A percentile compares a stretch with the other conserved stretches of the same genome.
These are phyloP conservation scores for Starmerella roubikii DNA, from an alignment of 805 yeast genomes.

Conservation along the genomic window DNA sequence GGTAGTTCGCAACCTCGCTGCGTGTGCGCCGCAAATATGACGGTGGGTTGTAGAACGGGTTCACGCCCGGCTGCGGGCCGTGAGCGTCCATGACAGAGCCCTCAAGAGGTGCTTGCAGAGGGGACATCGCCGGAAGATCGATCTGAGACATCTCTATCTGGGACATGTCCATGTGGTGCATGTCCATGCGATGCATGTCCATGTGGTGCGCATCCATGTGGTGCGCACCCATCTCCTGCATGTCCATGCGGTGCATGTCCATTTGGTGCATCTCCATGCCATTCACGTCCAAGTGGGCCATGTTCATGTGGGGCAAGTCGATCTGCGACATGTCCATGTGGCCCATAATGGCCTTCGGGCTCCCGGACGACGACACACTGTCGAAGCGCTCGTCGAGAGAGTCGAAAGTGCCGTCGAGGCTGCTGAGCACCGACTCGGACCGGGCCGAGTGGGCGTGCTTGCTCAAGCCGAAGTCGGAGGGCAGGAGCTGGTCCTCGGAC, in stretches of 20 bases:
- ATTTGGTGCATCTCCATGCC: background rate
- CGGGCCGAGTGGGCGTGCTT: background rate
- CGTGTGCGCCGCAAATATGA: conserved; percentile 15
- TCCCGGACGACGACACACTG: background rate
- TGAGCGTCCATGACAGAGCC: too few relatives aligned
- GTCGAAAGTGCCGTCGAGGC: conserved; percentile 10
- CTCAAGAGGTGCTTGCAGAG: too few relatives aligned
- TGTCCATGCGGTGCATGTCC: too few relatives aligned
- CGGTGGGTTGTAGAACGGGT: conserved; percentile 27
- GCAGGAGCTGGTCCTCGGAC: background rate
- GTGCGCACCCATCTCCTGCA: background rate
- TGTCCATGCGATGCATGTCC: too few relatives aligned
- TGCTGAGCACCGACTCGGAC: background rate
- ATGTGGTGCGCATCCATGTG: background rate
- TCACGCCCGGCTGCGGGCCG: conserved; percentile 17
- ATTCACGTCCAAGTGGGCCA: background rate
- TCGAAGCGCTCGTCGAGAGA: background rate
- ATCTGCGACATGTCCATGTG: too few relatives aligned
- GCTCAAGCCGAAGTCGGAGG: background rate
- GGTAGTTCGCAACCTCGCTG: background rate
- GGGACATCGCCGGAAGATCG: background rate
- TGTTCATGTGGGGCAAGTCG: too few relatives aligned
- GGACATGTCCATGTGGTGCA: background rate
- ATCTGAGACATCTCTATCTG: too few relatives aligned
- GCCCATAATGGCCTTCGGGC: background rate